Evolutionary conservation across 306 rosid species (phyloP).

Genomic region (Cucumis cinereus): DNA sequence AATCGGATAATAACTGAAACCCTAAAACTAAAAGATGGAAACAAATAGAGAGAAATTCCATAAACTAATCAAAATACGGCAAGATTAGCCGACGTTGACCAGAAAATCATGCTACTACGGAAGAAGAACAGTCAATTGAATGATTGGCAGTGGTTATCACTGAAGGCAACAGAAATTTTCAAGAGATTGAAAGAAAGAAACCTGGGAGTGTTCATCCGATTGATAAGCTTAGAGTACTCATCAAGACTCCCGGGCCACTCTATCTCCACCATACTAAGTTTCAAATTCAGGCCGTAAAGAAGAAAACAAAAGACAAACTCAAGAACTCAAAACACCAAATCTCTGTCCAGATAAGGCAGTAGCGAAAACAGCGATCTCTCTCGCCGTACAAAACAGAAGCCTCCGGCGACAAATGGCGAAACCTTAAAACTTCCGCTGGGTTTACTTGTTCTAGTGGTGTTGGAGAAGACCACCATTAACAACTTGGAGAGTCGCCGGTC

Average conservation of each 20-base stretch:
- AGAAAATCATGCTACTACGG: background rate
- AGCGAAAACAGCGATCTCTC: background rate
- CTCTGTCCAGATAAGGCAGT: background rate
- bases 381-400: background rate
- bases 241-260: slow-evolving; percentile 65
- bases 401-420: background rate
- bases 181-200: slow-evolving; percentile 13
- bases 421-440: background rate
- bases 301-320: background rate
- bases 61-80: background rate
- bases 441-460: background rate
- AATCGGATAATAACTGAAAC: background rate
- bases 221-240: slow-evolving; percentile 68
- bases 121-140: background rate
- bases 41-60: background rate
- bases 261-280: slow-evolving; percentile 18
- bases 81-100: background rate
- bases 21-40: background rate
- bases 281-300: background rate
- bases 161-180: background rate
- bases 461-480: background rate
- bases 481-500: background rate
- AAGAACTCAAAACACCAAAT: background rate
- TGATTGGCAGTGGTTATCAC: background rate
- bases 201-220: slow-evolving; percentile 87